Evolutionary conservation across 495 filamentous ascomycete species (phyloP), one percentile per base, ranked within the genome.

Genomic region (Xylaria longipes): DNA sequence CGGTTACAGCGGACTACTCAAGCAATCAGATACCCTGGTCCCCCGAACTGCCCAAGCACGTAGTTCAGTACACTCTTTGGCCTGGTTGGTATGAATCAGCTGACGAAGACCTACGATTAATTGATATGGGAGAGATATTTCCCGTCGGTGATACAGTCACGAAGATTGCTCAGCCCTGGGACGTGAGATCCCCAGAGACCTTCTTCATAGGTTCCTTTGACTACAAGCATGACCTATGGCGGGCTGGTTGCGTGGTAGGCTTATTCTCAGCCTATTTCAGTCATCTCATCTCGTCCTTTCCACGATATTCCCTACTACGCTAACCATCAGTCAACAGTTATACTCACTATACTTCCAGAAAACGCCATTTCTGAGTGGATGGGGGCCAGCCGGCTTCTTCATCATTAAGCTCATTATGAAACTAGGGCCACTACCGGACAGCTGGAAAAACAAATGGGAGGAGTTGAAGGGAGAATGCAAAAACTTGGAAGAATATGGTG

Each of bases 111-210:
- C n/a, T 67, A 33, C 65, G 65, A 35, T 52, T 67, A 17, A 4
- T 67, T 29, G 65, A 67, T 54, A 43, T 67, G 12, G 65, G 65
- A 15, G n/a, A 5, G 22, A 43, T 25, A 17, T 54, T 67, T 67
- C 65, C 65, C 46, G 27, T 67, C 65, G 27, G 45, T 35, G n/a
- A 33, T 52, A 54, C 45, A 52, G 45, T 67, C 46, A 54, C 46
- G 65, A 31, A 43, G 2, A 52, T 67, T 54, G 65, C 43, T 6
- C 65, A 67, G 45, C 45, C 65, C 15, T 14, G 65, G 25, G 65
- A 67, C 20, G 27, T 67, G 31, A 67, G 65, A 67, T 50, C 65
- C 29, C 65, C 65, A 67, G 65, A 67, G 65, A 67, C 65, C n/a
- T 54, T 54, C 46, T 67, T 67, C 65, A 54, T 67, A 54, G 45